Evolutionary conservation across 257 asterid species (phyloP).

Genomic region (Osmanthus fragrans): DNA sequence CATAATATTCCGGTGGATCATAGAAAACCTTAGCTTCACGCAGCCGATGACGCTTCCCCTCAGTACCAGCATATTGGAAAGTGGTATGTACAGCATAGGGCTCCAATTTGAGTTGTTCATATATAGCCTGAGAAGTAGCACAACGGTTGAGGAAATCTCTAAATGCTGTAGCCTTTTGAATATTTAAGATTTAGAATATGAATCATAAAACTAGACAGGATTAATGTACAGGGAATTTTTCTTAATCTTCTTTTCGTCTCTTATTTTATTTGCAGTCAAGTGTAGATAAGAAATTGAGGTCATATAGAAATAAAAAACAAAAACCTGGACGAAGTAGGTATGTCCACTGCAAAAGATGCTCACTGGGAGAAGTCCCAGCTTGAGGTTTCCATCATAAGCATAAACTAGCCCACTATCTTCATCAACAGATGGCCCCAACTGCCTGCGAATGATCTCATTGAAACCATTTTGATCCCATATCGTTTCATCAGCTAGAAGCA

Average conservation of each 20-base stretch:
- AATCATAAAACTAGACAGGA: background rate
- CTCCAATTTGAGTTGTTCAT: conserved; percentile 81
- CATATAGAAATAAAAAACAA: background rate
- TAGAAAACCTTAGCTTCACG: conserved; percentile 92
- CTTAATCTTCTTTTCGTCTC: conserved; percentile 1
- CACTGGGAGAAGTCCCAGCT: conserved; percentile 93
- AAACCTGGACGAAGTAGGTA: conserved; percentile 95
- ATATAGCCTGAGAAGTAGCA: conserved; percentile 60
- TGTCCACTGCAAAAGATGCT: conserved; percentile 99
- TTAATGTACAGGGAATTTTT: background rate
- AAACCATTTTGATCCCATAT: conserved; percentile 99
- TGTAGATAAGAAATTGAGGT: background rate
- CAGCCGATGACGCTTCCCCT: conserved; percentile 93
- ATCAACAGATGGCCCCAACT: conserved; percentile 94
- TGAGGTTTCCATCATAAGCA: conserved; percentile 97
- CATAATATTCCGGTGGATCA: conserved; percentile 90
- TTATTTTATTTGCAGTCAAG: conserved; percentile 4
- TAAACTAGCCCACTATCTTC: conserved; percentile 94
- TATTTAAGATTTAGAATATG: conserved; percentile 17
- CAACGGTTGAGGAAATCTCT: conserved; percentile 14
- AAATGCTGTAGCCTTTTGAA: conserved; percentile 9
- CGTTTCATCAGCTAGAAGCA: conserved; percentile 77
- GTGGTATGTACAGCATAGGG: conserved; percentile 98
- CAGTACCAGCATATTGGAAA: conserved; percentile 96
- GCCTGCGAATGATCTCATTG: conserved; percentile 77